Evolutionary conservation across 1,284 basidiomycete species (phyloP).

Genomic region (Peniophora sp.): DNA sequence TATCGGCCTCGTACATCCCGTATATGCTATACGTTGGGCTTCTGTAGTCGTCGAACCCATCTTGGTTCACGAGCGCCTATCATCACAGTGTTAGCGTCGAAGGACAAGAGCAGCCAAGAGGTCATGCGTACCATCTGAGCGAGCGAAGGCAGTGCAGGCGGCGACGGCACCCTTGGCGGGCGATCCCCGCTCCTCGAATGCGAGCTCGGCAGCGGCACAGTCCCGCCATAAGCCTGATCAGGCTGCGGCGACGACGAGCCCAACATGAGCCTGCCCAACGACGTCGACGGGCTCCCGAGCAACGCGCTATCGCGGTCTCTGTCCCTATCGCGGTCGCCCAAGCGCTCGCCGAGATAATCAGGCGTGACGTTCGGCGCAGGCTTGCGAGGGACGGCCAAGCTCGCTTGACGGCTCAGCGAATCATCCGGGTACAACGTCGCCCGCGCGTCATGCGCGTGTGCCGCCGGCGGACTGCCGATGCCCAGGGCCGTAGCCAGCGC

Average conservation of each 20-base stretch:
- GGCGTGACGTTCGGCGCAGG: slow-evolving; percentile 9
- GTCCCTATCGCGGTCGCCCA: too few relatives aligned
- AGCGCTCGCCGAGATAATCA: too few relatives aligned
- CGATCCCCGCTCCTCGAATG: slow-evolving; percentile 27
- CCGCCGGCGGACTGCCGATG: slow-evolving; percentile 20
- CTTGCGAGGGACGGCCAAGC: slow-evolving; percentile 18
- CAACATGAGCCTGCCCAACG: slow-evolving; percentile 54
- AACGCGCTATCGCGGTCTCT: too few relatives aligned
- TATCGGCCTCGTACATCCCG: slow-evolving; percentile 57
- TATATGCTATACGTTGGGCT: slow-evolving; percentile 79
- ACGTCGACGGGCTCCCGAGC: slow-evolving; percentile 30
- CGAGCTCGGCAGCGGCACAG: too few relatives aligned
- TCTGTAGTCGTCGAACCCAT: slow-evolving; percentile 56
- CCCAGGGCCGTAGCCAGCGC: slow-evolving; percentile 50
- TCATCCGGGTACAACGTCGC: slow-evolving; percentile 65
- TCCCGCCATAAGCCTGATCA: neutral
- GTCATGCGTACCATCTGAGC: slow-evolving; percentile 46
- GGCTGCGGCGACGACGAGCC: slow-evolving; percentile 9
- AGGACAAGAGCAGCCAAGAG: too few relatives aligned
- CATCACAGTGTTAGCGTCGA: too few relatives aligned
- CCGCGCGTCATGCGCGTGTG: slow-evolving; percentile 40
- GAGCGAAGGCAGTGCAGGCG: slow-evolving; percentile 64
- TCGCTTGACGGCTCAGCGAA: slow-evolving; percentile 38
- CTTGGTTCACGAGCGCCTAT: slow-evolving; percentile 47
- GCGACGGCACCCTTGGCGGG: slow-evolving; percentile 71